Base-by-base conservation (phyloP, 441 rosid species). In the Codiaeum variegatum region DNA sequence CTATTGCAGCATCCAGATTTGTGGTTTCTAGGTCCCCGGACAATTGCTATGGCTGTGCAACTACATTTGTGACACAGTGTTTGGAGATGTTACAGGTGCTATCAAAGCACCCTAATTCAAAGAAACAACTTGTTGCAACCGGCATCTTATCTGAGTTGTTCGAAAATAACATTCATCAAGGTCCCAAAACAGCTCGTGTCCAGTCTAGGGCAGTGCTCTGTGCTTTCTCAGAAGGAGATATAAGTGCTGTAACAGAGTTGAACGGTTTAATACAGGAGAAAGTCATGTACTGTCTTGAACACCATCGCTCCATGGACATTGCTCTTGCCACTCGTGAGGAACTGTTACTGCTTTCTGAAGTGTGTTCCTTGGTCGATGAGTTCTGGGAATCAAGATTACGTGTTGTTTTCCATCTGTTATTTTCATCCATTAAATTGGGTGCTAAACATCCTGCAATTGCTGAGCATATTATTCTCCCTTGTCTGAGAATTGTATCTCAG, bases 391-490 rank as follows among this genome's bases (percentile, higher is more conserved):
- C 97, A 65, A 91, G 99, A 80, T 82, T 97, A 79, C 99, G 98
- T 69, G 86, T 95, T 77, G 98, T 91, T 76, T 97, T 97, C 75
- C 98, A 97, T 86, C 87, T 95, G 64, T 74, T 97, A 78, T 97
- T 97, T 86, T 90, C 95, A 73, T 97, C 99, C 67, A 93, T 97
- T 79, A 97, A 95, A 83, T 81, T 91, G 87, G 99, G 99, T 74
- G 98, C 98, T 71, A 97, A 89, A 83, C 99, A 95, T 84, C 99
- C 99, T 85, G 96, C 97, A 36, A 93, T 97, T 77, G 94, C 99
- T 61, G 99, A 97, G 88, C 95, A 95, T 78, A 86, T 97, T 69
- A 93, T 97, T 79, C 99, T 97, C 81, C 99, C 99, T 71, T 97
- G 99, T 82, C 86, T 95, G 78, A 95, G 96, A 88, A 93, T 97